Evolutionary conservation across 257 asterid genomes (phyloP), one percentile per base, ranked within the genome.

Genomic region (Fraxinus pennsylvanica): DNA sequence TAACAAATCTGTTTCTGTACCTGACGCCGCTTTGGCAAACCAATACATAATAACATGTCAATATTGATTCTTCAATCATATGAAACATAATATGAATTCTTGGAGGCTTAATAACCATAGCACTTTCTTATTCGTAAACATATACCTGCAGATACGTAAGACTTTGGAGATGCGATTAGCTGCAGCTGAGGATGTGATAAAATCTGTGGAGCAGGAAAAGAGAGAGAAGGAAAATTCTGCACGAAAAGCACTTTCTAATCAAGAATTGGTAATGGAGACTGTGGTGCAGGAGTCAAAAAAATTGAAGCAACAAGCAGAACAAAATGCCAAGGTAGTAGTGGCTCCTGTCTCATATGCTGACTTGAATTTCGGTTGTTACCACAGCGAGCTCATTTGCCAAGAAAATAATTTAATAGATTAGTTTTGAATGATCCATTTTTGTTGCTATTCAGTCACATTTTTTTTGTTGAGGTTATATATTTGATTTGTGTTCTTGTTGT

Each of bases 231-330:
- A 84, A 74, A 84, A 74, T n/a, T 30, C 33, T 74, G 96, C 94
- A 50, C 75, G 61, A 47, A 84, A 82, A 81, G 83, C 77, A 52
- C 88, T 90, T 35, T 81, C 85, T 74, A 81, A 87, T 1, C 96
- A 88, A 84, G 91, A 92, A 82, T 74, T 76, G 25, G 30, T 87
- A 36, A 90, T 89, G 97, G 93, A 85, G 66, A 82, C 84, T 82
- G 90, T 94, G 77, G 97, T 88, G 78, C 85, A 86, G 76, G 94
- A 92, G 79, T 84, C 97, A 2, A 84, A 85, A 79, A 74, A 80
- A 39, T 89, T 92, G 87, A 92, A 81, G 84, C 80, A 87, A 79
- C 90, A 85, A 81, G 90, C 93, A 12, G 97, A 83, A 78, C 94
- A 88, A 29, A 92, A 92, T 81, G 89, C 91, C 2, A 89, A 86